Percentiles rank a stretch among this genome's conserved stretches.
Conservation (phyloP, 768 basidiomycete species). For the Amylocystis lapponica region DNA sequence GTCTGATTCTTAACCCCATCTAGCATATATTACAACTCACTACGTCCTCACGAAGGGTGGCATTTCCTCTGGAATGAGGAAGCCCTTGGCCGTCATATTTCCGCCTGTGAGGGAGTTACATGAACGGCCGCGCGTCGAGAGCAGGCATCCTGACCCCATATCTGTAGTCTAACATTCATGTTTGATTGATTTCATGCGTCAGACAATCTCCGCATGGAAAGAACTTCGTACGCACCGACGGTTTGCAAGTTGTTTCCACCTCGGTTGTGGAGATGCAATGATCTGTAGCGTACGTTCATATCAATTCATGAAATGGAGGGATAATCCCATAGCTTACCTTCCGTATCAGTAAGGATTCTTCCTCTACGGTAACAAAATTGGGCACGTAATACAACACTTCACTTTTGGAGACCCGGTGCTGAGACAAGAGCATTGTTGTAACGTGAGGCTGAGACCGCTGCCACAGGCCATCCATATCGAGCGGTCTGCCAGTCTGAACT, state of each 20-base stretch:
- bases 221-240: conserved; percentile 47
- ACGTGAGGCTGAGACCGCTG: no score
- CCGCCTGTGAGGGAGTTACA: conserved; percentile 54
- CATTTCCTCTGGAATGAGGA: conserved; percentile 62
- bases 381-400: conserved; percentile 62
- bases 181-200: background rate
- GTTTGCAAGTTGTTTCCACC: conserved; percentile 74
- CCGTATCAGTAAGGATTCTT: conserved; percentile 71
- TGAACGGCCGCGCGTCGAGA: no score
- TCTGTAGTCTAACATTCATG: conserved; percentile 46
- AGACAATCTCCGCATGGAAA: background rate
- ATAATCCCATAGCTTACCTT: conserved; percentile 45
- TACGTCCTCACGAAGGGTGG: conserved; percentile 65
- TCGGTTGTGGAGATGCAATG: conserved; percentile 66
- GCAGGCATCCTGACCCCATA: conserved; percentile 50
- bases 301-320: conserved; percentile 4
- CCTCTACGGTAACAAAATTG: conserved; percentile 64
- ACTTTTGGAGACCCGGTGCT: no score
- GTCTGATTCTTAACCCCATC: conserved; percentile 4
- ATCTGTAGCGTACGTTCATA: conserved; percentile 48
- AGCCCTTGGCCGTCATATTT: conserved; percentile 62
- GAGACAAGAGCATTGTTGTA: no score
- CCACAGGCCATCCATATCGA: no score
- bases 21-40: conserved; percentile 35
- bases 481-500: no score